These are phyloP conservation scores for Daldinia vernicosa DNA, from an alignment of 495 filamentous ascomycete genomes.

Conservation along the genomic window DNA sequence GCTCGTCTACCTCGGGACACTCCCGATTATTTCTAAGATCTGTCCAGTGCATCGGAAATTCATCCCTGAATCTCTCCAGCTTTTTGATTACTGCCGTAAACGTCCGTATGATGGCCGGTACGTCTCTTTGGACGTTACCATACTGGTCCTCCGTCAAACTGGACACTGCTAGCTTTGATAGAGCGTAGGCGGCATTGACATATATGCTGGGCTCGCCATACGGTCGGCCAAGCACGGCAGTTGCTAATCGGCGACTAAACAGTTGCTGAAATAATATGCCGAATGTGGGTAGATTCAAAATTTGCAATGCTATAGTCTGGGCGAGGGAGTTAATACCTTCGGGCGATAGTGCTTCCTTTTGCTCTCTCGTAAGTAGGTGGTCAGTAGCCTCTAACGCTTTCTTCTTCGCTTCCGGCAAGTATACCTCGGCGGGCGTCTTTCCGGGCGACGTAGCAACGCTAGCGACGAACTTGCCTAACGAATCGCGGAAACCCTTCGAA, in stretches of 20 bases:
- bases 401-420: slow-evolving; percentile 54
- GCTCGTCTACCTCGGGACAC: slow-evolving; percentile 68
- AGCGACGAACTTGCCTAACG: slow-evolving; percentile 67
- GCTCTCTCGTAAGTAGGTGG: slow-evolving; percentile 55
- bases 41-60: slow-evolving; percentile 79
- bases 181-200: slow-evolving; percentile 72
- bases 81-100: slow-evolving; percentile 72
- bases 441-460: slow-evolving; percentile 66
- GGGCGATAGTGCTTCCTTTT: slow-evolving; percentile 55
- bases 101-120: slow-evolving; percentile 74
- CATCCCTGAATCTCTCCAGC: slow-evolving; percentile 72
- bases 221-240: slow-evolving; percentile 73
- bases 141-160: slow-evolving; percentile 85
- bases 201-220: slow-evolving; percentile 70
- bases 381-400: slow-evolving; percentile 47
- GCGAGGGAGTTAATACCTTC: slow-evolving; percentile 51
- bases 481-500: slow-evolving; percentile 17
- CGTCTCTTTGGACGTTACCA: slow-evolving; percentile 82
- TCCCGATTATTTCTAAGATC: slow-evolving; percentile 65
- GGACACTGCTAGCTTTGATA: slow-evolving; percentile 72
- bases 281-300: slow-evolving; percentile 59
- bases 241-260: slow-evolving; percentile 67
- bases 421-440: slow-evolving; percentile 57
- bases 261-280: slow-evolving; percentile 78
- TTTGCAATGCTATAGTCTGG: slow-evolving; percentile 40